Percentiles rank a stretch among this genome's conserved stretches.
phyloP scores from a whole-genome alignment of 441 rosid genomes.

The Hypseocharis bilobata region DNA sequence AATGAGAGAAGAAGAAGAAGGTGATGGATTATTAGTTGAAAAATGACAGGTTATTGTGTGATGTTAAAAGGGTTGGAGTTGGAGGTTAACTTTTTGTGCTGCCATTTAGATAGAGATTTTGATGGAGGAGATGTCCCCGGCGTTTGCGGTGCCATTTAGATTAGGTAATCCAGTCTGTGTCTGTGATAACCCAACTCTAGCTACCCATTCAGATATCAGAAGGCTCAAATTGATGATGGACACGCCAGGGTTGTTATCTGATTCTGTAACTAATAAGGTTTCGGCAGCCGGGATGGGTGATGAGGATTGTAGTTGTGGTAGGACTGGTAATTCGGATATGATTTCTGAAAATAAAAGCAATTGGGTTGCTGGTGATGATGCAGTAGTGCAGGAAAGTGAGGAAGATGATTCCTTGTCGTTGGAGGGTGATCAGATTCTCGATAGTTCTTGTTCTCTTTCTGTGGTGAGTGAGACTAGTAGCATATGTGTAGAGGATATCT shows the following conservation, averaged over 20 bases:
- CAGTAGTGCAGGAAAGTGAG: slow-evolving; percentile 31
- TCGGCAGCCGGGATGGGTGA: too few species aligned
- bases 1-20: slow-evolving; percentile 24
- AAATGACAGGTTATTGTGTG: slow-evolving; percentile 46
- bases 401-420: slow-evolving; percentile 51
- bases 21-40: slow-evolving; percentile 37
- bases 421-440: slow-evolving; percentile 51
- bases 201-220: slow-evolving; percentile 30
- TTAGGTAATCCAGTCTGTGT: slow-evolving; percentile 41
- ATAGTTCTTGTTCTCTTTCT: slow-evolving; percentile 47
- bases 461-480: slow-evolving; percentile 58
- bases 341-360: slow-evolving; percentile 31
- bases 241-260: slow-evolving; percentile 31
- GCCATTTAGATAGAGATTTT: slow-evolving; percentile 37
- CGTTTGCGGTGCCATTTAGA: slow-evolving; percentile 44
- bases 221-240: slow-evolving; percentile 36
- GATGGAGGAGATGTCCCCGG: slow-evolving; percentile 58
- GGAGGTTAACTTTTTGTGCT: slow-evolving; percentile 37
- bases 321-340: too few species aligned
- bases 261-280: slow-evolving; percentile 33
- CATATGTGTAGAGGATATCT: slow-evolving; percentile 49
- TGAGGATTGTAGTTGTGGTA: too few species aligned
- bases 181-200: slow-evolving; percentile 30
- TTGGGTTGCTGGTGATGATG: slow-evolving; percentile 35
- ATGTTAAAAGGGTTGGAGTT: slow-evolving; percentile 30